Percentiles rank a stretch among this genome's conserved stretches.
Evolutionary conservation across 2,329 filamentous ascomycete genomes (phyloP).

Genomic region (Hymenoscyphus fructigenus): DNA sequence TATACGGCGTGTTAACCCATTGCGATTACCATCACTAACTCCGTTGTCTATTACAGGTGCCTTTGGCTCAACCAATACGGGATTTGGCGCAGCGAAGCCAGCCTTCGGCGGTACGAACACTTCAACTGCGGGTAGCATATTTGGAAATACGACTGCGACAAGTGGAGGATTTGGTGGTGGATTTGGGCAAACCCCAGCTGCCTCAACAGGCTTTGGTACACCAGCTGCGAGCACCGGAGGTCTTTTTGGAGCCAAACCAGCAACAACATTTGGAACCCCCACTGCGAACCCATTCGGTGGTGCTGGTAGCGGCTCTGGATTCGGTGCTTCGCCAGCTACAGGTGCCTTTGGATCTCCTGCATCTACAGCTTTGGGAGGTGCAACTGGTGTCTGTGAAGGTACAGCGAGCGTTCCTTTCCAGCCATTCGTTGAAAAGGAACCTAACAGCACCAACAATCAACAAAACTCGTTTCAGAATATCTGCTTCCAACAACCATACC

Average conservation of each 20-base stretch:
- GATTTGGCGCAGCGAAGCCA: slow-evolving; percentile 39
- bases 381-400: slow-evolving; percentile 61
- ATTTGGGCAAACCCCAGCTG: slow-evolving; percentile 20
- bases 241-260: slow-evolving; percentile 31
- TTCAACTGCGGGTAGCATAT: slow-evolving; percentile 50
- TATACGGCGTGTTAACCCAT: background rate
- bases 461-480: slow-evolving; percentile 75
- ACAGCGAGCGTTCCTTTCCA: slow-evolving; percentile 70
- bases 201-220: slow-evolving; percentile 28
- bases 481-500: slow-evolving; percentile 75
- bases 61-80: slow-evolving; percentile 46
- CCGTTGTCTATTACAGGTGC: slow-evolving; percentile 24
- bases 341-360: slow-evolving; percentile 43
- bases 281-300: slow-evolving; percentile 34
- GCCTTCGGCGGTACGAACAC: slow-evolving; percentile 48
- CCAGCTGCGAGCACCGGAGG: slow-evolving; percentile 27
- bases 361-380: slow-evolving; percentile 47
- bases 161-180: slow-evolving; percentile 40
- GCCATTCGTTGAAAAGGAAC: slow-evolving; percentile 72
- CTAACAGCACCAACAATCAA: slow-evolving; percentile 50
- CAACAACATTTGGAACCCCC: slow-evolving; percentile 37
- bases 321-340: slow-evolving; percentile 43
- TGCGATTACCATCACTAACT: slow-evolving; percentile 22
- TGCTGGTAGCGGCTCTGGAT: slow-evolving; percentile 33
- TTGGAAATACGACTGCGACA: slow-evolving; percentile 44